Conservation (phyloP, 2,329 filamentous ascomycete genomes). For the Fusarium multiceps region DNA sequence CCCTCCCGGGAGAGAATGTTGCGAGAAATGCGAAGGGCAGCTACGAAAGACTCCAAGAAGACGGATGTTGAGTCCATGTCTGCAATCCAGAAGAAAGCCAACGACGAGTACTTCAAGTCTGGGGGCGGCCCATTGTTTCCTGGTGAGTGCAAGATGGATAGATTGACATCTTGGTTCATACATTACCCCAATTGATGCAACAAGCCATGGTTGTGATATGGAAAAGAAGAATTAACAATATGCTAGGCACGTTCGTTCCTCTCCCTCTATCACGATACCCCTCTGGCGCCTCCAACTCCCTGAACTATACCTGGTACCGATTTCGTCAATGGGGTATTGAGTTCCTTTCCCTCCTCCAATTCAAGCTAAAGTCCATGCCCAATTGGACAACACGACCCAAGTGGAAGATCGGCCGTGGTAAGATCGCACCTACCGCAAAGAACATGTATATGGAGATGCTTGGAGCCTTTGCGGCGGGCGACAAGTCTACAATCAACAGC, state of each 20-base stretch:
- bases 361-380: constrained; percentile 61
- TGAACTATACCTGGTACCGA: constrained; percentile 54
- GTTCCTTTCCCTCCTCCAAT: constrained; percentile 50
- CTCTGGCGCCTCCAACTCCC: constrained; percentile 43
- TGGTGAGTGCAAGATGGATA: constrained; percentile 39
- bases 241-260: constrained; percentile 61
- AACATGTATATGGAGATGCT: constrained; percentile 71
- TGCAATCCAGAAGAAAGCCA: constrained; percentile 47
- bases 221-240: not conserved
- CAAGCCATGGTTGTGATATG: not conserved
- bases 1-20: constrained; percentile 43
- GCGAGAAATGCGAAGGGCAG: constrained; percentile 46
- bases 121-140: constrained; percentile 52
- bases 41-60: constrained; percentile 38
- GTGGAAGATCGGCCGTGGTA: constrained; percentile 57
- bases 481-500: constrained; percentile 60
- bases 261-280: constrained; percentile 54
- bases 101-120: constrained; percentile 50
- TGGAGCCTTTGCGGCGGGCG: constrained; percentile 68
- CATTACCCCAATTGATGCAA: constrained; percentile 8
- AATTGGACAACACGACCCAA: constrained; percentile 54
- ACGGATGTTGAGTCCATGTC: constrained; percentile 48
- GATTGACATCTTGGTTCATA: not conserved
- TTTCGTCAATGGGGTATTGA: constrained; percentile 52
- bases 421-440: constrained; percentile 64